A percentile compares a stretch with the other conserved stretches of the same genome.
These are phyloP conservation scores for Fusarium bulbicola DNA, from an alignment of 2,329 filamentous ascomycete genomes.

Conservation along the genomic window DNA sequence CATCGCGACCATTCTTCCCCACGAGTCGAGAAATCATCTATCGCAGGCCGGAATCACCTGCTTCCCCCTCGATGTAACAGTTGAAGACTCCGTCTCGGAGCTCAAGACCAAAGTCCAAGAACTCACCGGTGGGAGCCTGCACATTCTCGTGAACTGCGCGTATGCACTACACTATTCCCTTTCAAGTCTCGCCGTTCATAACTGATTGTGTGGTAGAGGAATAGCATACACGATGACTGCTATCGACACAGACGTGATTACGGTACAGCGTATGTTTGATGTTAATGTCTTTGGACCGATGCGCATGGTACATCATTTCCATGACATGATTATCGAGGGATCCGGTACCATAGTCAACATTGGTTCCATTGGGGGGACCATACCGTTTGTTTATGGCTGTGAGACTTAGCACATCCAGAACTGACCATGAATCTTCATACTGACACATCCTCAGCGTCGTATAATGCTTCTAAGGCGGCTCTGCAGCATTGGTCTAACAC, in stretches of 20 bases:
- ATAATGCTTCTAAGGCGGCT: background rate
- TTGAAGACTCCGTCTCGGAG: background rate
- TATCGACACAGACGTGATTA: background rate
- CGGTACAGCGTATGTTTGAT: background rate
- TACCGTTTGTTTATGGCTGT: background rate
- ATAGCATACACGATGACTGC: background rate
- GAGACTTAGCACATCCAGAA: too few species aligned
- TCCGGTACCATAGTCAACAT: background rate
- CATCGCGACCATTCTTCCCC: background rate
- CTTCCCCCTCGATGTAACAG: background rate
- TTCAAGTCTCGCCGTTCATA: accelerated
- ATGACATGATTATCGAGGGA: background rate
- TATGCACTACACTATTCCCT: background rate
- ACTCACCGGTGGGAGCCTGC: background rate
- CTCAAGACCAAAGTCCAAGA: background rate
- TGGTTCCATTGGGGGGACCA: background rate
- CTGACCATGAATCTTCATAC: too few species aligned
- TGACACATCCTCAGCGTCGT: background rate
- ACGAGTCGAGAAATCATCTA: background rate
- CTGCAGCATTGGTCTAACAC: background rate
- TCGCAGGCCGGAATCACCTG: background rate
- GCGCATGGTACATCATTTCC: background rate
- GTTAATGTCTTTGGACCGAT: background rate
- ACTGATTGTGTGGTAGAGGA: background rate
- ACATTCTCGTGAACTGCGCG: background rate